A percentile compares a stretch with the other conserved stretches of the same genome.
Conservation (phyloP, 805 yeast genomes). For the Lipomyces anomalus region DNA sequence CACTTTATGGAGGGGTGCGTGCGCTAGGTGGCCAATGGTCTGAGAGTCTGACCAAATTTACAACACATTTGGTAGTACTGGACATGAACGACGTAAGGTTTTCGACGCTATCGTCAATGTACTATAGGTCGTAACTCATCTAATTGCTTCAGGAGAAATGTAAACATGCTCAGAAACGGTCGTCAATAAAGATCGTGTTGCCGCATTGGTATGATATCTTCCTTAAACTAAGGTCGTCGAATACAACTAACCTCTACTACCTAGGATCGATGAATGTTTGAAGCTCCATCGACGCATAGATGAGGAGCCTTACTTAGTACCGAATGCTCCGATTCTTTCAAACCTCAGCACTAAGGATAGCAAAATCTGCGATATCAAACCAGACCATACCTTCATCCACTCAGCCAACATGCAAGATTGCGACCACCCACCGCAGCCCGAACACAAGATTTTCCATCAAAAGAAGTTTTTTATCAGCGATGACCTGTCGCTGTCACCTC, state of each 20-base stretch:
- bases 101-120: neutral
- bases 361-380: constrained; percentile 3
- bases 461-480: constrained; percentile 47
- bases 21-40: constrained; percentile 74
- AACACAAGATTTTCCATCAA: constrained; percentile 32
- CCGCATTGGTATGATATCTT: constrained; percentile 47
- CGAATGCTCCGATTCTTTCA: constrained; percentile 29
- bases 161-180: constrained; percentile 23
- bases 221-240: neutral
- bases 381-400: constrained; percentile 6
- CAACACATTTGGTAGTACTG: constrained; percentile 71
- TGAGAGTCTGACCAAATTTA: constrained; percentile 56
- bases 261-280: constrained; percentile 66
- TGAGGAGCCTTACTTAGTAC: constrained; percentile 50
- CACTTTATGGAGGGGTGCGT: constrained; percentile 59
- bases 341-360: neutral
- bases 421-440: constrained; percentile 3
- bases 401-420: constrained; percentile 5
- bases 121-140: too few relatives aligned
- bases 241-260: neutral
- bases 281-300: constrained; percentile 46
- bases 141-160: constrained; percentile 5
- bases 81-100: constrained; percentile 48
- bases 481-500: constrained; percentile 52
- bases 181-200: constrained; percentile 53